phyloP scores from a whole-genome alignment of 495 filamentous ascomycete genomes.

The Platismatia glauca region DNA sequence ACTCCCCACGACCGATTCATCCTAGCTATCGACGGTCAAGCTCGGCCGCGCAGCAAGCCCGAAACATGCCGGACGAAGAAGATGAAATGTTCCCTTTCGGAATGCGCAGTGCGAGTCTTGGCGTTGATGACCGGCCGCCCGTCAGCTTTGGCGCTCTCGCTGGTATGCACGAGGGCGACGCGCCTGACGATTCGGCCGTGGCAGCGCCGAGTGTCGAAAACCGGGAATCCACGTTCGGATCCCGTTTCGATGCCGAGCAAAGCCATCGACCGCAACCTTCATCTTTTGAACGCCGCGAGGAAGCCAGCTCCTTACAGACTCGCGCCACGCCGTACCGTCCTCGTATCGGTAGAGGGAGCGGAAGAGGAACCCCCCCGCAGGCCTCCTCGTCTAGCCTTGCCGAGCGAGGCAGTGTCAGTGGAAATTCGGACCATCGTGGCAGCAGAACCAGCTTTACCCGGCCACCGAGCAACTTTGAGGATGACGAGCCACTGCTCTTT shows the following conservation, averaged over 20 bases:
- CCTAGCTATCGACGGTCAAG: conserved; percentile 60
- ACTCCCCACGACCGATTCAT: conserved; percentile 57
- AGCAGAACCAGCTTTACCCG: conserved; percentile 38
- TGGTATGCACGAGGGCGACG: conserved; percentile 33
- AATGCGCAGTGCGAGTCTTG: conserved; percentile 69
- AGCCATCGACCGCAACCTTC: conserved; percentile 37
- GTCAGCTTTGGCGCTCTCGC: conserved; percentile 49
- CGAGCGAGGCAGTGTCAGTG: conserved; percentile 45
- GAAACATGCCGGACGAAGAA: conserved; percentile 39
- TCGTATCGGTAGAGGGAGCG: conserved; percentile 27
- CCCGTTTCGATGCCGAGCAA: conserved; percentile 36
- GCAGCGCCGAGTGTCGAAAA: conserved; percentile 18
- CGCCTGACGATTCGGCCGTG: conserved; percentile 14
- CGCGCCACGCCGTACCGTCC: conserved; percentile 26
- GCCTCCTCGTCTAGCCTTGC: conserved; percentile 36
- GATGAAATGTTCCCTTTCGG: conserved; percentile 57
- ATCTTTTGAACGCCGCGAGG: conserved; percentile 14
- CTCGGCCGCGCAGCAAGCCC: conserved; percentile 66
- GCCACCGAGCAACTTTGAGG: conserved; percentile 37
- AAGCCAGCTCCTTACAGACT: conserved; percentile 6
- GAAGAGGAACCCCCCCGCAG: conserved; percentile 27
- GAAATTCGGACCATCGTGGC: conserved; percentile 36
- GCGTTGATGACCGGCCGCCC: conserved; percentile 55
- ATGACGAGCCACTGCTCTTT: conserved; percentile 79
- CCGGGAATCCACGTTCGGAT: conserved; percentile 33